Conservation (phyloP, 2,329 filamentous ascomycete species). For the Lachnellula willkommii region DNA sequence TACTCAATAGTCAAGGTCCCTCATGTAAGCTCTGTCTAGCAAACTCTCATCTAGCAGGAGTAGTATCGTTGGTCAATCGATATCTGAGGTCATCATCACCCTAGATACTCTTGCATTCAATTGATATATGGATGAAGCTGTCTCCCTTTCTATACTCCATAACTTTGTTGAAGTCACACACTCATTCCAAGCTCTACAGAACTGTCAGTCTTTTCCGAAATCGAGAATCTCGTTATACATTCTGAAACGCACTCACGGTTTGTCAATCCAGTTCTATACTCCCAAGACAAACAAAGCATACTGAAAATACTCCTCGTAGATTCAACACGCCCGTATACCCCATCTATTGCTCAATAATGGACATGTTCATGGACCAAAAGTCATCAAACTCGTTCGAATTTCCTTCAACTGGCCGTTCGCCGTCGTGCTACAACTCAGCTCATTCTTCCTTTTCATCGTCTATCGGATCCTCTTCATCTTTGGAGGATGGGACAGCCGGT, state of each 20-base stretch:
- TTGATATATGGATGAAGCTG: slow-evolving; percentile 20
- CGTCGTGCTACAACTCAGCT: slow-evolving; percentile 5
- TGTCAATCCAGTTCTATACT: slow-evolving; percentile 1
- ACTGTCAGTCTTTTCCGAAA: slow-evolving; percentile 15
- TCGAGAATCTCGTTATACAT: slow-evolving; percentile 2
- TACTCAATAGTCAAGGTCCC: slow-evolving; percentile 17
- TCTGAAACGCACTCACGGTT: slow-evolving; percentile 8
- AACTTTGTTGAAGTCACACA: slow-evolving; percentile 11
- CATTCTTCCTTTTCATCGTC: slow-evolving; percentile 13
- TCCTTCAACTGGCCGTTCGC: slow-evolving; percentile 6
- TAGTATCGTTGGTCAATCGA: slow-evolving; percentile 10
- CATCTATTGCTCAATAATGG: neutral
- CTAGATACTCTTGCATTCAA: slow-evolving; percentile 1
- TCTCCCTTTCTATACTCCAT: slow-evolving; percentile 12
- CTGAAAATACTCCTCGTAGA: neutral
- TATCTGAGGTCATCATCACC: slow-evolving; percentile 3
- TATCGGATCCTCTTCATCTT: slow-evolving; percentile 11
- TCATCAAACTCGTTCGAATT: slow-evolving; percentile 4
- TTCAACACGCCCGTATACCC: neutral
- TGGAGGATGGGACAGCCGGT: neutral
- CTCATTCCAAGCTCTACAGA: slow-evolving; percentile 18
- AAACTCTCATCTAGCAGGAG: slow-evolving; percentile 9
- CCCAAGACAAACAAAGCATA: neutral
- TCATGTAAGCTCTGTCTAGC: slow-evolving; percentile 21
- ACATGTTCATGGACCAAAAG: slow-evolving; percentile 16